Percentiles rank a stretch among this genome's conserved stretches.
phyloP scores from a whole-genome alignment of 2,329 filamentous ascomycete species.

The Monosporascus ibericus region DNA sequence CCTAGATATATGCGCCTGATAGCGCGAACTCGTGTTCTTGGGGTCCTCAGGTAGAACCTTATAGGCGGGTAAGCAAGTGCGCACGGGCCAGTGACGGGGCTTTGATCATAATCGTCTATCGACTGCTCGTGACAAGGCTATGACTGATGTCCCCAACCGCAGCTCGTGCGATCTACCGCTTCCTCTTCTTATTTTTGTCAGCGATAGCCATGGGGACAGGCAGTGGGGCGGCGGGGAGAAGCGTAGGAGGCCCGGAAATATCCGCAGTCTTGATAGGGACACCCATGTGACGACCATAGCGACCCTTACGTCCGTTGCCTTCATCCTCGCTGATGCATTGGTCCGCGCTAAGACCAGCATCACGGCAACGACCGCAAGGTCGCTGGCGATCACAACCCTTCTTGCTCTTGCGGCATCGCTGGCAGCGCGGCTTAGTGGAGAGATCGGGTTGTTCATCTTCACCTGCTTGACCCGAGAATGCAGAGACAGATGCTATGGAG shows the following conservation, averaged over 20 bases:
- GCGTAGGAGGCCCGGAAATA: conserved; percentile 27
- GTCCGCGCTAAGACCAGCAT: conserved; percentile 88
- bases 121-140: background rate
- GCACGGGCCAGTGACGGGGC: conserved; percentile 1
- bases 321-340: conserved; percentile 97
- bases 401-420: conserved; percentile 98
- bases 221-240: conserved; percentile 37
- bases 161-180: conserved; percentile 36
- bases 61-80: background rate
- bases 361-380: conserved; percentile 90
- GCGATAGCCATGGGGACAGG: conserved; percentile 34
- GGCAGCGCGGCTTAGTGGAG: conserved; percentile 92
- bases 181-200: conserved; percentile 58
- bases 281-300: conserved; percentile 72
- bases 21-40: background rate
- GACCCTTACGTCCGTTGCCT: conserved; percentile 91
- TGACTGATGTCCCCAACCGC: background rate
- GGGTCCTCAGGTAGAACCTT: no score
- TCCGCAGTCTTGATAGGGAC: conserved; percentile 58
- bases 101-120: conserved; percentile 1
- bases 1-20: background rate
- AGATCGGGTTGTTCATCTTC: conserved; percentile 90
- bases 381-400: conserved; percentile 97
- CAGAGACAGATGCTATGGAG: conserved; percentile 57
- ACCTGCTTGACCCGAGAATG: conserved; percentile 49